Evolutionary conservation across 306 rosid genomes (phyloP).

Genomic region (Cicer pinnatifidum): DNA sequence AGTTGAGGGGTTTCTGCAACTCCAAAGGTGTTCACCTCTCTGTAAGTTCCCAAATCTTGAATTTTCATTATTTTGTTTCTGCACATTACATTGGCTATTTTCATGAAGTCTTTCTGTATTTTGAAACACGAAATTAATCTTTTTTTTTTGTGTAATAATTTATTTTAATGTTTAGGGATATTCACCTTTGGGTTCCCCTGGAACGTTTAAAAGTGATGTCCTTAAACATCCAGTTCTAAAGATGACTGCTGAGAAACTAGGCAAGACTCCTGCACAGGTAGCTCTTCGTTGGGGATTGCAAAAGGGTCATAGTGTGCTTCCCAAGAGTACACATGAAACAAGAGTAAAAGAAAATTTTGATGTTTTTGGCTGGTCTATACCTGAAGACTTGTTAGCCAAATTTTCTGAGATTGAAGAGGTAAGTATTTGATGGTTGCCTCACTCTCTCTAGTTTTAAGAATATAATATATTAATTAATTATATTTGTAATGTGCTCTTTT

Average conservation of each 20-base stretch:
- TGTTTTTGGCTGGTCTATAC: constrained; percentile 73
- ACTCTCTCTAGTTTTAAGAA: constrained; percentile 27
- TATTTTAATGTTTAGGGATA: constrained; percentile 57
- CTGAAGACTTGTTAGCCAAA: constrained; percentile 58
- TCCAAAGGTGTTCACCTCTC: constrained; percentile 75
- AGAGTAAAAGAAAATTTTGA: constrained; percentile 73
- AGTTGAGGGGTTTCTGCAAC: constrained; percentile 59
- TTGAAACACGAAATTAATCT: not conserved
- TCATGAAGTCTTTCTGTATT: not conserved
- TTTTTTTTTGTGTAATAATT: not conserved
- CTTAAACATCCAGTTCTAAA: constrained; percentile 64
- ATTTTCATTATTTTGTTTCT: constrained; percentile 18
- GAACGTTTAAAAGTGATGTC: constrained; percentile 72
- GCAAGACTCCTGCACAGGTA: constrained; percentile 77
- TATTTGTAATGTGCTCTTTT: not conserved
- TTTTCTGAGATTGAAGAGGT: constrained; percentile 67
- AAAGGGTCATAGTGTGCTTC: constrained; percentile 76
- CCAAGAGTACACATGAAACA: constrained; percentile 71
- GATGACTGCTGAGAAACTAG: constrained; percentile 58
- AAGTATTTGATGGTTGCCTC: constrained; percentile 20
- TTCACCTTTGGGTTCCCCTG: constrained; percentile 83
- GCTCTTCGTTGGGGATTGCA: constrained; percentile 87
- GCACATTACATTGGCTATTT: constrained; percentile 22
- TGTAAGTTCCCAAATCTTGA: constrained; percentile 54
- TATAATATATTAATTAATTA: not conserved